Conservation (phyloP, 1,284 basidiomycete genomes). For the Apiotrichum akiyoshidainum region DNA sequence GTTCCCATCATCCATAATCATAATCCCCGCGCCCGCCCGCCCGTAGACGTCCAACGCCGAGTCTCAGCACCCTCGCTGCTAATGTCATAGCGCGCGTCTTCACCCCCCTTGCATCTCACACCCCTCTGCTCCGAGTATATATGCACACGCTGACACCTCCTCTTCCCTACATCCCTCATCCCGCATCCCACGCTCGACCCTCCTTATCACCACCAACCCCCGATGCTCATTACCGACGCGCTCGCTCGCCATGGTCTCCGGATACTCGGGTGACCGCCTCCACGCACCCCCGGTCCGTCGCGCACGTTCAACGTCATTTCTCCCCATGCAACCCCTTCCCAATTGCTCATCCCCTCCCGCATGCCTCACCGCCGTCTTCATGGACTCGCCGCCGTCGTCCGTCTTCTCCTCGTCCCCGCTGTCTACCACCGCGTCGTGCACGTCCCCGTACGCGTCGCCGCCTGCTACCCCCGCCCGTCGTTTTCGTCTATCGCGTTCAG, state of each 20-base stretch:
- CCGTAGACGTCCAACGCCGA: too few species aligned
- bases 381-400: neutral
- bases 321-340: neutral
- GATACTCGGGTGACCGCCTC: neutral
- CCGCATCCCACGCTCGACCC: too few species aligned
- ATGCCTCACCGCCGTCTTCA: neutral
- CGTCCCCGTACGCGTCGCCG: neutral
- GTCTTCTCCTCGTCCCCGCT: neutral
- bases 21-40: too few species aligned
- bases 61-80: too few species aligned
- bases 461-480: neutral
- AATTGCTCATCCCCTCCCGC: neutral
- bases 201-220: neutral
- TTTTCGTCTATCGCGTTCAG: neutral
- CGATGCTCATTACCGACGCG: neutral
- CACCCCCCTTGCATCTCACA: too few species aligned
- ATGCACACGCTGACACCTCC: too few species aligned
- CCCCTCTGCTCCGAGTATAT: too few species aligned
- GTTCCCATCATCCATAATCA: too few species aligned
- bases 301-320: neutral
- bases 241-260: neutral
- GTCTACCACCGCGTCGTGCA: neutral
- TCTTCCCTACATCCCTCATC: neutral
- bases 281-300: neutral
- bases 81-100: too few species aligned